A percentile compares a stretch with the other conserved stretches of the same genome.
phyloP scores from a whole-genome alignment of 805 yeast species.

The Zygotorulaspora sp. region DNA sequence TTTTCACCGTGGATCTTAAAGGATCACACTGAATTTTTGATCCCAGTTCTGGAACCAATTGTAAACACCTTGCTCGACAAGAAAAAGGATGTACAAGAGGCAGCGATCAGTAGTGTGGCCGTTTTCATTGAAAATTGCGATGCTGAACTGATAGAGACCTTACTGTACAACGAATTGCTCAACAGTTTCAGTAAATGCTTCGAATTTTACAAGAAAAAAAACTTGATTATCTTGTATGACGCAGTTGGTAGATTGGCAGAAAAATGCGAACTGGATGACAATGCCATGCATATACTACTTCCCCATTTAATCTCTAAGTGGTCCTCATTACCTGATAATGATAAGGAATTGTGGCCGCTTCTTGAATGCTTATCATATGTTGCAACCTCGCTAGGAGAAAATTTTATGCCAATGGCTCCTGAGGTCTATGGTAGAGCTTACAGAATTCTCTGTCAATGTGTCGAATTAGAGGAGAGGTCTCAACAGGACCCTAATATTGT shows the following conservation, averaged over 20 bases:
- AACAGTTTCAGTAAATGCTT: constrained; percentile 72
- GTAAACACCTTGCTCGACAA: constrained; percentile 71
- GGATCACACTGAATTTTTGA: constrained; percentile 64
- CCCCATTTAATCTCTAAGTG: constrained; percentile 84
- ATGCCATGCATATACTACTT: constrained; percentile 55
- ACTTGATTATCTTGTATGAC: constrained; percentile 78
- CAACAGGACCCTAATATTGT: constrained; percentile 61
- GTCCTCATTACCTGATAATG: constrained; percentile 70
- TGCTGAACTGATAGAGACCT: constrained; percentile 53
- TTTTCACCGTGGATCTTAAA: constrained; percentile 77
- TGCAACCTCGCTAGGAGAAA: constrained; percentile 79
- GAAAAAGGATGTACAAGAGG: constrained; percentile 91
- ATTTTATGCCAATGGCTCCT: constrained; percentile 83
- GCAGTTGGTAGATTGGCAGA: constrained; percentile 88
- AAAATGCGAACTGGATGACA: constrained; percentile 53
- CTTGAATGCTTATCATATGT: constrained; percentile 89
- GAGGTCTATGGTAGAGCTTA: constrained; percentile 79
- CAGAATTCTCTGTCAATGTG: constrained; percentile 60
- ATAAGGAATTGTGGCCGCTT: constrained; percentile 84
- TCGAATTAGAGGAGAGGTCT: constrained; percentile 60
- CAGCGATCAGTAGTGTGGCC: constrained; percentile 85
- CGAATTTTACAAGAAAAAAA: constrained; percentile 71
- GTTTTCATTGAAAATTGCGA: constrained; percentile 77
- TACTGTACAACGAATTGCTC: constrained; percentile 58
- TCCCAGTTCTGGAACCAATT: constrained; percentile 74